Evolutionary conservation across 2,329 filamentous ascomycete genomes (phyloP), one percentile per base, ranked within the genome.

Genomic region (Aspergillus piperis): DNA sequence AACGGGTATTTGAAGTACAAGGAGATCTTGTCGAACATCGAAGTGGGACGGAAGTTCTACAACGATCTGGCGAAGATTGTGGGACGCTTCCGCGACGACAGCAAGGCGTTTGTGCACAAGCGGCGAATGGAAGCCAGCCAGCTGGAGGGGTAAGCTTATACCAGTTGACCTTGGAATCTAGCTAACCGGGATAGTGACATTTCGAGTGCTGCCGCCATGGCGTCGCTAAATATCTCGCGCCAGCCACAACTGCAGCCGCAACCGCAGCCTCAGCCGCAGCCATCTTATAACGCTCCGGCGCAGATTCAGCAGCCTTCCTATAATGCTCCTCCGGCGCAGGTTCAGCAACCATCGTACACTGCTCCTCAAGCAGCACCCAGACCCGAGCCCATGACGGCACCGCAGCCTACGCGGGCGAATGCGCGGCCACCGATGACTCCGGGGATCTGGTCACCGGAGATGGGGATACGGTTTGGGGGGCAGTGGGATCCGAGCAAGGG

Each of bases 1-100:
- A 92, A 90, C 64, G 94, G 92, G 0, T 98, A 96, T 73, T 88
- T 92, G 76, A 96, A 94, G 77, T 98, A 98, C 81, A 96, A 96
- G 78, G 94, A 99, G 74, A 91, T 98, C 59, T 87, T 96, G 59
- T 91, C 86, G 65, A 96, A 98, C 71, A 83, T 97, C 2, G 94
- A 98, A 66, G 91, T 90, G 0, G 95, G 92, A 0, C 84, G 94
- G 56, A 97, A 95, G 74, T 99, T 99, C 73, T 99, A 98, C 80
- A 99, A 99, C 68, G 93, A 98, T 71, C 83, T 99, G 4, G 91
- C 90, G 50, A 91, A 90, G 76, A 92, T 98, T 63, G 90, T 96
- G 0, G 89, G 87, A 39, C 83, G 88, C 8, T 98, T 97, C 74
- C 84, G 92, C 17, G 94, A 97, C 66, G 90, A 91, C 38, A 88